Evolutionary conservation across 2,329 filamentous ascomycete genomes (phyloP).

Genomic region (Xylaria sp.): DNA sequence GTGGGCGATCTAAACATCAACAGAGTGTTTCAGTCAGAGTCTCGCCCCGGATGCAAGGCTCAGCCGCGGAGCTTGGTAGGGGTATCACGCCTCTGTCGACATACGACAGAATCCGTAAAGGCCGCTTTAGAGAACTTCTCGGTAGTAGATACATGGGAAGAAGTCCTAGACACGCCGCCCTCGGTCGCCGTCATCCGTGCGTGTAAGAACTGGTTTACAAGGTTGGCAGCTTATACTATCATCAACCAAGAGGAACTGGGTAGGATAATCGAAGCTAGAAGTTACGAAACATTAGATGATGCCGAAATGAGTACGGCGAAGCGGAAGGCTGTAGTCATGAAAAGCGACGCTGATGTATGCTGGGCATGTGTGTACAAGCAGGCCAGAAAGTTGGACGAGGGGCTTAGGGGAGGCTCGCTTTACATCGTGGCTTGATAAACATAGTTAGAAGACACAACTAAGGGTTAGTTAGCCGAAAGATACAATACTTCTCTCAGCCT

Average conservation of each 20-base stretch:
- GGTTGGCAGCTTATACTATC: background rate
- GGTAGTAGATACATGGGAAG: background rate
- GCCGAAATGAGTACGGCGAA: background rate
- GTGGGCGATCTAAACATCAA: background rate
- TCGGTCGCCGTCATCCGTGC: background rate
- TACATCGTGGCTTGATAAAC: background rate
- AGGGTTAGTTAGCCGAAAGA: no score
- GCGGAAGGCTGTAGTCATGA: background rate
- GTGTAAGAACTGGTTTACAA: background rate
- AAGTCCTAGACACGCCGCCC: background rate
- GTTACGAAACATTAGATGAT: background rate
- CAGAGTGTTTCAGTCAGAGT: background rate
- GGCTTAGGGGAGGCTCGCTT: background rate
- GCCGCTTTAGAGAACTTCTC: background rate
- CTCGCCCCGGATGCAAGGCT: background rate
- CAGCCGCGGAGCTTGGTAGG: background rate
- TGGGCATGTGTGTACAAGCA: background rate
- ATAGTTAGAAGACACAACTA: no score
- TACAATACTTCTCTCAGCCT: no score
- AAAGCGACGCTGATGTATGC: background rate
- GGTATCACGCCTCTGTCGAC: background rate
- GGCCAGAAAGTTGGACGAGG: background rate
- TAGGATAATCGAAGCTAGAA: background rate
- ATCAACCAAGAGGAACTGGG: background rate
- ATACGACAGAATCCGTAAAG: background rate